phyloP scores from a whole-genome alignment of 371 early-diverging fungal species.

The Mortierella sp. region DNA sequence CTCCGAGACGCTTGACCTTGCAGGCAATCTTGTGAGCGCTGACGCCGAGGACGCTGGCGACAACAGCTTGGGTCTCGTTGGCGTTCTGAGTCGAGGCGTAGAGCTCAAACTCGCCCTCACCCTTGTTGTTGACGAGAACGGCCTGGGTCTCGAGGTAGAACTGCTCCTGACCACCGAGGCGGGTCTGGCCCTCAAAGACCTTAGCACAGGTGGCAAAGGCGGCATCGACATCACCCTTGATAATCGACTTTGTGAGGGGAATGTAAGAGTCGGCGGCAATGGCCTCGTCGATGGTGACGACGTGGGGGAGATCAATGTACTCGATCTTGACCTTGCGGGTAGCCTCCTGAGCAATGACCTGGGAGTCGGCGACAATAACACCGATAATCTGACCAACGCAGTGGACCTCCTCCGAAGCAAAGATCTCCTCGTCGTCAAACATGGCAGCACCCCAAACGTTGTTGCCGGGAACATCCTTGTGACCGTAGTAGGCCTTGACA shows the following conservation, averaged over 20 bases:
- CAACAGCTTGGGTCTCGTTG: constrained; percentile 73
- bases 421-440: constrained; percentile 79
- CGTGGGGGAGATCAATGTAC: constrained; percentile 72
- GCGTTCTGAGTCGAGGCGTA: constrained; percentile 82
- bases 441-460: constrained; percentile 66
- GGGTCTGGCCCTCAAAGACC: constrained; percentile 68
- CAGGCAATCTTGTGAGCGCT: constrained; percentile 71
- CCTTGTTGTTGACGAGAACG: constrained; percentile 74
- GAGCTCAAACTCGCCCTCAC: constrained; percentile 81
- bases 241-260: constrained; percentile 61
- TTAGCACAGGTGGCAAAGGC: constrained; percentile 64
- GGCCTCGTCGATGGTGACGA: constrained; percentile 81
- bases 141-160: constrained; percentile 85
- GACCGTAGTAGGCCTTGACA: constrained; percentile 72
- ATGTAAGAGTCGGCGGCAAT: constrained; percentile 72
- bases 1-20: constrained; percentile 82
- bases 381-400: constrained; percentile 81
- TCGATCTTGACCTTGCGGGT: constrained; percentile 73
- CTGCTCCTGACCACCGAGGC: constrained; percentile 80
- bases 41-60: constrained; percentile 75
- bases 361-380: constrained; percentile 75
- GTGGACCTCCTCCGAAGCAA: constrained; percentile 73
- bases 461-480: constrained; percentile 74
- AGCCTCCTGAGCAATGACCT: constrained; percentile 72
- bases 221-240: constrained; percentile 67